Percentiles rank a stretch among this genome's conserved stretches.
Conservation (phyloP, 2,329 filamentous ascomycete species). For the Aspergillus intermedius region DNA sequence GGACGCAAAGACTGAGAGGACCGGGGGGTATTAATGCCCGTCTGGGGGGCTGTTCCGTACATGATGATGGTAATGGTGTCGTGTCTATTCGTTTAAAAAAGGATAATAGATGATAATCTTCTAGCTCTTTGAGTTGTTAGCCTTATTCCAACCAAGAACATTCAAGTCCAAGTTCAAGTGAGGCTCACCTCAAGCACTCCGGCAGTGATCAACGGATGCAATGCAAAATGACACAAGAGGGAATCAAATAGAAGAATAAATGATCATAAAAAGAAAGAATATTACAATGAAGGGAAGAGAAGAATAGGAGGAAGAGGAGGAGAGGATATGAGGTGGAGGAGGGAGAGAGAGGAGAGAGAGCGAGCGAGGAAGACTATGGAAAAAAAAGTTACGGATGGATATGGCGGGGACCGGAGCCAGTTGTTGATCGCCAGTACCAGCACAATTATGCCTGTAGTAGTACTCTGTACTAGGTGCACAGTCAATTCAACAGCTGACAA, state of each 20-base stretch:
- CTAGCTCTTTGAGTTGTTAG: too few species aligned
- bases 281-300: slow-evolving; percentile 7
- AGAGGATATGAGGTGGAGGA: not conserved
- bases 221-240: slow-evolving; percentile 25
- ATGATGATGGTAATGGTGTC: slow-evolving; percentile 48
- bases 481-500: not conserved
- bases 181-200: too few species aligned
- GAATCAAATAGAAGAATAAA: slow-evolving; percentile 12
- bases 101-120: too few species aligned
- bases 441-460: too few species aligned
- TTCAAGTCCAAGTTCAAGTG: too few species aligned
- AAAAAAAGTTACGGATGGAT: not conserved
- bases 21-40: slow-evolving; percentile 92
- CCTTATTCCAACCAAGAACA: too few species aligned
- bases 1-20: slow-evolving; percentile 89
- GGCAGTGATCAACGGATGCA: too few species aligned
- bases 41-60: slow-evolving; percentile 87
- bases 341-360: not conserved
- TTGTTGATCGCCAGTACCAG: not conserved
- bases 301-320: slow-evolving; percentile 6
- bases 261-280: slow-evolving; percentile 7
- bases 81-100: slow-evolving; percentile 4
- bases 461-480: too few species aligned
- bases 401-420: not conserved
- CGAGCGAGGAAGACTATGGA: not conserved